A percentile compares a stretch with the other conserved stretches of the same genome.
phyloP scores from a whole-genome alignment of 495 filamentous ascomycete species.

The Lasiosphaeriaceae sp. region DNA sequence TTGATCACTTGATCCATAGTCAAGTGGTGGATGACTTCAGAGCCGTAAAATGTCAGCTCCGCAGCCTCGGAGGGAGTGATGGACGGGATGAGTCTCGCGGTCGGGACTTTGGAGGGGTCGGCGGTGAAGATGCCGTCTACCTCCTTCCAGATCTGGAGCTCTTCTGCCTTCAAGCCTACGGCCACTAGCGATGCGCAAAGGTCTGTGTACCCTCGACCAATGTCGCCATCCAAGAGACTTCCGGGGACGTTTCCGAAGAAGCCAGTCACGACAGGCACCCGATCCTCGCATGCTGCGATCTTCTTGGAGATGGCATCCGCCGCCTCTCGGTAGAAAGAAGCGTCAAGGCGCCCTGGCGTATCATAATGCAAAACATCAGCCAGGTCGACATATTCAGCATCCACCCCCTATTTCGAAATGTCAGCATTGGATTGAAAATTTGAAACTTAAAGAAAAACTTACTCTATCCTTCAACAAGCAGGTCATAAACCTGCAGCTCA shows the following conservation, averaged over 20 bases:
- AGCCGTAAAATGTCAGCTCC: slow-evolving; percentile 89
- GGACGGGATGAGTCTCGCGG: slow-evolving; percentile 66
- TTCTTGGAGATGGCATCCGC: slow-evolving; percentile 61
- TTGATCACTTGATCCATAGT: slow-evolving; percentile 98
- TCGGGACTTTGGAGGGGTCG: slow-evolving; percentile 83
- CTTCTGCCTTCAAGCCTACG: slow-evolving; percentile 69
- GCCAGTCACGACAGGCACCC: slow-evolving; percentile 75
- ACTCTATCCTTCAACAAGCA: slow-evolving; percentile 66
- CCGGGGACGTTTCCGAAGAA: slow-evolving; percentile 88
- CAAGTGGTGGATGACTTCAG: slow-evolving; percentile 94
- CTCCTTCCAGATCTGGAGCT: slow-evolving; percentile 91
- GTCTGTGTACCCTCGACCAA: slow-evolving; percentile 87
- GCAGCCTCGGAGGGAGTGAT: slow-evolving; percentile 88
- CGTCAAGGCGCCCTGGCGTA: slow-evolving; percentile 59
- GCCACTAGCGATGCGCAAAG: slow-evolving; percentile 80
- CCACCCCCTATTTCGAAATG: slow-evolving; percentile 49
- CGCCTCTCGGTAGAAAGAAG: slow-evolving; percentile 75
- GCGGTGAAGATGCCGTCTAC: slow-evolving; percentile 90
- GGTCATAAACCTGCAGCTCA: slow-evolving; percentile 85
- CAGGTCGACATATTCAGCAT: slow-evolving; percentile 83
- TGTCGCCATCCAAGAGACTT: slow-evolving; percentile 66
- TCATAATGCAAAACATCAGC: slow-evolving; percentile 67
- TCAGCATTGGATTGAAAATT: not conserved
- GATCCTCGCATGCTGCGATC: slow-evolving; percentile 63
- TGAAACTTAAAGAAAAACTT: not conserved